Evolutionary conservation across 192 early-diverging fungal genomes (phyloP).

Genomic region (Coemansia sp.): DNA sequence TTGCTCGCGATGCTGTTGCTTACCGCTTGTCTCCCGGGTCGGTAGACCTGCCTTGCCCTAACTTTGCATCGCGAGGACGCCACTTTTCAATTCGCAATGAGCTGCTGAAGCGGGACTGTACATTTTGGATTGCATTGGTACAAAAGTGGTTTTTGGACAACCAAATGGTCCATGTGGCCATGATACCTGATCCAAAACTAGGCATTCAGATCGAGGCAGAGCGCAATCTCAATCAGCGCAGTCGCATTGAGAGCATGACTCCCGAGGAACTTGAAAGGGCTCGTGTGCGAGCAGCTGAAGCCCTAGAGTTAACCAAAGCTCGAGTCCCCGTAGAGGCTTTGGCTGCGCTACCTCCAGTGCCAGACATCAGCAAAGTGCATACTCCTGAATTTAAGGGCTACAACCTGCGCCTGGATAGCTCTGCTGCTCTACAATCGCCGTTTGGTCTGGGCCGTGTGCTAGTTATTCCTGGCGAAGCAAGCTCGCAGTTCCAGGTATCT

Average conservation of each 20-base stretch:
- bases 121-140: slow-evolving; percentile 38
- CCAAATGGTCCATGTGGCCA: slow-evolving; percentile 36
- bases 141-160: slow-evolving; percentile 43
- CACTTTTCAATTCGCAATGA: slow-evolving; percentile 54
- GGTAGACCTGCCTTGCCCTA: slow-evolving; percentile 21
- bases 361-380: slow-evolving; percentile 54
- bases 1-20: slow-evolving; percentile 56
- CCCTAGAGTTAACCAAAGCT: slow-evolving; percentile 31
- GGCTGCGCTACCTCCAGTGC: slow-evolving; percentile 64
- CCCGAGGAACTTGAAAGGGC: slow-evolving; percentile 21
- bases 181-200: slow-evolving; percentile 43
- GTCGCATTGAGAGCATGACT: slow-evolving; percentile 30
- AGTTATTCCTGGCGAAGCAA: slow-evolving; percentile 12
- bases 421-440: slow-evolving; percentile 13
- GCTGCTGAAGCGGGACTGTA: slow-evolving; percentile 23
- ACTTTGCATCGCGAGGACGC: slow-evolving; percentile 57
- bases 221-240: slow-evolving; percentile 44
- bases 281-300: slow-evolving; percentile 46
- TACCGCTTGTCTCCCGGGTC: slow-evolving; percentile 37
- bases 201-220: slow-evolving; percentile 48
- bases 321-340: slow-evolving; percentile 60
- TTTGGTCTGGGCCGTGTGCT: slow-evolving; percentile 45
- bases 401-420: slow-evolving; percentile 17
- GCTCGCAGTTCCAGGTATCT: slow-evolving; percentile 39
- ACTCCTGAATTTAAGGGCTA: slow-evolving; percentile 20